Percentiles rank a stretch among this genome's conserved stretches.
Evolutionary conservation across 768 basidiomycete species (phyloP).

Genomic region (Cyathus striatus): DNA sequence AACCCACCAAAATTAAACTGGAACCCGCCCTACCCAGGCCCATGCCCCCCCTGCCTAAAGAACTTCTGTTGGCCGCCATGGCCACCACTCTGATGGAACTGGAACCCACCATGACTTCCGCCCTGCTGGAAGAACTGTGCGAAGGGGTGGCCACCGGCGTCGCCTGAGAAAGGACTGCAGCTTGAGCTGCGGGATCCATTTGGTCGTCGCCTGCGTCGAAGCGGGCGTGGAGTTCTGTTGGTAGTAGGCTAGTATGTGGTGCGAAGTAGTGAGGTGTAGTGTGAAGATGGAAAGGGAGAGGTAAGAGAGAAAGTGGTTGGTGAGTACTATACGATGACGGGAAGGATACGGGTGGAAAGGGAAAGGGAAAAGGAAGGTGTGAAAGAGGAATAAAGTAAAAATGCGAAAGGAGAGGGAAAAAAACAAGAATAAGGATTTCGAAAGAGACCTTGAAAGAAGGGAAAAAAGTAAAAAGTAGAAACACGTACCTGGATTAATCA

Average conservation of each 20-base stretch:
- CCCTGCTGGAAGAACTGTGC: constrained; percentile 79
- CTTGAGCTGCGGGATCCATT: constrained; percentile 74
- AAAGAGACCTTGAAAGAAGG: neutral
- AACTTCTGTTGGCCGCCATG: constrained; percentile 50
- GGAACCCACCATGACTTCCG: constrained; percentile 37
- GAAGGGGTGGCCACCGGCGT: no score
- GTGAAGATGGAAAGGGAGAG: no score
- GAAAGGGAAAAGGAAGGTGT: no score
- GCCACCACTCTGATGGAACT: no score
- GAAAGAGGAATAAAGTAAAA: neutral
- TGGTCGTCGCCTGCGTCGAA: constrained; percentile 97
- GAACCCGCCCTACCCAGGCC: constrained; percentile 31
- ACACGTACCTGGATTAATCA: constrained; percentile 43
- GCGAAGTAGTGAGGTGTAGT: no score
- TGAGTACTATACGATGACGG: no score
- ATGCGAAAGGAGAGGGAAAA: no score
- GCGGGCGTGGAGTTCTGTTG: constrained; percentile 68
- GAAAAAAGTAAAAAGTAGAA: neutral
- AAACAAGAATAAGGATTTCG: no score
- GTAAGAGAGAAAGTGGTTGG: no score
- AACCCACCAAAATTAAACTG: constrained; percentile 31
- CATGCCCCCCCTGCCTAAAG: constrained; percentile 70
- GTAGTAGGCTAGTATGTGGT: neutral
- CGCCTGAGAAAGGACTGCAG: constrained; percentile 46
- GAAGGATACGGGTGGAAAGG: no score